Evolutionary conservation across 768 basidiomycete genomes (phyloP), one percentile per base, ranked within the genome.

Genomic region (Naganishia onofrii): DNA sequence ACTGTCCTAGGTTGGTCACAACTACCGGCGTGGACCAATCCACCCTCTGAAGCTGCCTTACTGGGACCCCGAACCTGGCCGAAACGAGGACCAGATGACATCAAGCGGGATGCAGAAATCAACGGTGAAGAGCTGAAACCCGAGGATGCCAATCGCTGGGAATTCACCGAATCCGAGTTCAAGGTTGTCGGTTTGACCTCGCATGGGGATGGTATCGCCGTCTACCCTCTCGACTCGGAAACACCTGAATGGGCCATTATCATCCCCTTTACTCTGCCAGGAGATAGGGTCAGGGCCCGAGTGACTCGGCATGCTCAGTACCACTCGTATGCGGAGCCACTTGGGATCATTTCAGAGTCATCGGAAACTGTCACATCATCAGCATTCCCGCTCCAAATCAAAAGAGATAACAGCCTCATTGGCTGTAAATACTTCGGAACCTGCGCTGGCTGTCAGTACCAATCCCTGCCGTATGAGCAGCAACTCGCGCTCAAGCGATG

Each of bases 401-500:
- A 57, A 23, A 58, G 71, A 29, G 67, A 72, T 31, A 51, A 53
- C 29, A 64, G 57, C 13, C 67, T 72, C 1, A 46, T 66, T 19
- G 57, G 66, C 29, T 72, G 71, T 46, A 63, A 68, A 36, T 60
- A 55, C 36, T 72, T 65, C 57, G 54, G 69, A 23, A 68, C 54
- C 10, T 69, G 81, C 52, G 80, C 87, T 0, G 95, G 95, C 1
- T 99, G 95, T 78, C 95, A 98, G 80, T 92, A 93, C 78, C 93
- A 96, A 84, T 91, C 89, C 48, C 83, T 97, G 0, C 87, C 93
- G 0, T 96, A 95, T 74, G 87, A 89, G 31, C 87, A 84, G 3
- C 96, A 98, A 75, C 86, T 98, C 23, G 85, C 88, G 13, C 83
- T 95, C 68, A 99, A 99, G 79, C 86, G 88, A n/a, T 84, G 88